These are phyloP conservation scores for Daedaleopsis nitida DNA, from an alignment of 768 basidiomycete genomes.

Conservation along the genomic window DNA sequence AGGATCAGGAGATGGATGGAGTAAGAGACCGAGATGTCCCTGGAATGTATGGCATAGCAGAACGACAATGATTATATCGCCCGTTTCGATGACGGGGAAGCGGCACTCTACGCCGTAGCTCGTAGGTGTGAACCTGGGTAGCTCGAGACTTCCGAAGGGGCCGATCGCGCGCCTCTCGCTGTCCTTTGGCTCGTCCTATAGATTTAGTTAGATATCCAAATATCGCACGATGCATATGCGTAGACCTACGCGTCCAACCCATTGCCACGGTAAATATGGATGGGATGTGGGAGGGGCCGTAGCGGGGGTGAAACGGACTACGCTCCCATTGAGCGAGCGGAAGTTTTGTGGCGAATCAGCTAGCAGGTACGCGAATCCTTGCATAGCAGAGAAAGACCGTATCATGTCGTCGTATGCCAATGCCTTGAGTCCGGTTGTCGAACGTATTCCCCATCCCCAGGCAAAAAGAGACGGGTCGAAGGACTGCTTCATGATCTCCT, in stretches of 20 bases:
- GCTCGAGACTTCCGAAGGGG: not conserved
- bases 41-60: not conserved
- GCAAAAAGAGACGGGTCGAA: constrained; percentile 4
- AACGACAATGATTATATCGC: not conserved
- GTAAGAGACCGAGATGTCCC: not conserved
- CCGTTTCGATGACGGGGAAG: not conserved
- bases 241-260: no score
- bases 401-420: not conserved
- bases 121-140: not conserved
- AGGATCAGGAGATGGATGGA: not conserved
- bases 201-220: not conserved
- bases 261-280: no score
- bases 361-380: not conserved
- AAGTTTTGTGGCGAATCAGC: no score
- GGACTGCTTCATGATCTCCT: not conserved
- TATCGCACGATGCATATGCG: not conserved
- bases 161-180: not conserved
- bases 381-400: not conserved
- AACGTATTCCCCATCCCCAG: not conserved
- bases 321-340: no score
- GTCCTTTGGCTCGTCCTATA: not conserved
- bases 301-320: no score
- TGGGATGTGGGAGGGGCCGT: no score
- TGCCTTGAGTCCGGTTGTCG: no score
- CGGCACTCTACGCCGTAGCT: not conserved